Percentiles rank a stretch among this genome's conserved stretches.
Evolutionary conservation across 2,329 filamentous ascomycete genomes (phyloP).

Genomic region (Aspergillus floridensis): DNA sequence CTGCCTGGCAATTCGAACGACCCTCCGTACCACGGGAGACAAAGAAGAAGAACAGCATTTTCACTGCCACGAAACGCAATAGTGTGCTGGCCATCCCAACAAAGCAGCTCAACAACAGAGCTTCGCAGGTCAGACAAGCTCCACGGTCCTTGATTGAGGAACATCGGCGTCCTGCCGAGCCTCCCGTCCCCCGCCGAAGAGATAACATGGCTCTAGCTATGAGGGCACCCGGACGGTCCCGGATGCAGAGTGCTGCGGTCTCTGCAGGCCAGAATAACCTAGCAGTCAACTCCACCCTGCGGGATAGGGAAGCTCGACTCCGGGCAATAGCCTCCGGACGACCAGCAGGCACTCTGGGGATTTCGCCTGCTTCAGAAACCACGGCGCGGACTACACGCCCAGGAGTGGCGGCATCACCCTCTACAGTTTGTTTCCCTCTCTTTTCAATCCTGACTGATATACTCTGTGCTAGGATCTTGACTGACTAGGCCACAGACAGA

Average conservation of each 20-base stretch:
- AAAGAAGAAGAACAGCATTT: slow-evolving; percentile 36
- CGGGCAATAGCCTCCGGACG: slow-evolving; percentile 30
- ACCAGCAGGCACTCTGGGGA: slow-evolving; percentile 5
- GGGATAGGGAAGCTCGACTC: slow-evolving; percentile 33
- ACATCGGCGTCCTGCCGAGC: slow-evolving; percentile 31
- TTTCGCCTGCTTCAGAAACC: not conserved
- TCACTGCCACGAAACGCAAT: slow-evolving; percentile 37
- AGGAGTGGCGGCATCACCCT: slow-evolving; percentile 1
- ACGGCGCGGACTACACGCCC: not conserved
- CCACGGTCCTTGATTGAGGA: slow-evolving; percentile 44
- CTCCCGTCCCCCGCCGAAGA: slow-evolving; percentile 14
- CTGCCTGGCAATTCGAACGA: slow-evolving; percentile 25
- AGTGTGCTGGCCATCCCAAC: slow-evolving; percentile 39
- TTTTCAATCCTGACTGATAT: not conserved
- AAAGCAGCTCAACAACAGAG: slow-evolving; percentile 40
- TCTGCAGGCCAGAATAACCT: slow-evolving; percentile 1
- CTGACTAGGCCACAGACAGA: not conserved
- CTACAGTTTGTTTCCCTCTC: not conserved
- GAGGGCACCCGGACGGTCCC: slow-evolving; percentile 21
- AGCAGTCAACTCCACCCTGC: slow-evolving; percentile 14
- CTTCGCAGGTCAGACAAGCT: slow-evolving; percentile 38
- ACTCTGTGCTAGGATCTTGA: not conserved
- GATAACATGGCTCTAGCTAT: slow-evolving; percentile 7
- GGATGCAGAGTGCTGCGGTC: slow-evolving; percentile 1
- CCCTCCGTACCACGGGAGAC: slow-evolving; percentile 23